Evolutionary conservation across 345 rosid genomes (phyloP).

Genomic region (Anastatica hierochuntica): DNA sequence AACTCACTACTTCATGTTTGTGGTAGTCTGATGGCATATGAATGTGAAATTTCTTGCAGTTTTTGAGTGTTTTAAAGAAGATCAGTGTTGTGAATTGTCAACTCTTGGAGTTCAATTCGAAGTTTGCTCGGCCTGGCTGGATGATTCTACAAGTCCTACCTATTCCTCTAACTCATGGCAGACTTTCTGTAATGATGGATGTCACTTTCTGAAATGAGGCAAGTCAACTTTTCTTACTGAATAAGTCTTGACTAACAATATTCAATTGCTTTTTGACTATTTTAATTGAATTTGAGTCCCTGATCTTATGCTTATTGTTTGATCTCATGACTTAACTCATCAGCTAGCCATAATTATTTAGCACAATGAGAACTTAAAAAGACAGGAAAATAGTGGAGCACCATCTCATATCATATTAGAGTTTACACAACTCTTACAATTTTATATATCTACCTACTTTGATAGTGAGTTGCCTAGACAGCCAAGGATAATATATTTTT

Average conservation of each 20-base stretch:
- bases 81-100: conserved; percentile 83
- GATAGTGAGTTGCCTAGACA: conserved; percentile 93
- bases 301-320: too few relatives aligned
- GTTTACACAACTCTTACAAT: conserved; percentile 84
- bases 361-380: conserved; percentile 74
- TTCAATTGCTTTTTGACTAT: background rate
- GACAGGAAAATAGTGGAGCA: conserved; percentile 86
- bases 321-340: conserved; percentile 83
- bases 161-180: conserved; percentile 89
- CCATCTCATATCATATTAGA: conserved; percentile 92
- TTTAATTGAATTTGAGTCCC: too few relatives aligned
- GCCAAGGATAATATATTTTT: conserved; percentile 61
- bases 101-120: conserved; percentile 70
- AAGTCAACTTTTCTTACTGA: conserved; percentile 14
- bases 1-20: background rate
- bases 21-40: background rate
- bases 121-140: conserved; percentile 96
- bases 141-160: conserved; percentile 94
- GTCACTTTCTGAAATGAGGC: conserved; percentile 77
- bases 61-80: conserved; percentile 75
- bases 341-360: conserved; percentile 80
- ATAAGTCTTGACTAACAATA: background rate
- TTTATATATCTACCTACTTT: conserved; percentile 81
- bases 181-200: conserved; percentile 93
- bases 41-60: conserved; percentile 36